Evolutionary conservation across 129 eudicot species (phyloP).

Genomic region (Apium graveolens): DNA sequence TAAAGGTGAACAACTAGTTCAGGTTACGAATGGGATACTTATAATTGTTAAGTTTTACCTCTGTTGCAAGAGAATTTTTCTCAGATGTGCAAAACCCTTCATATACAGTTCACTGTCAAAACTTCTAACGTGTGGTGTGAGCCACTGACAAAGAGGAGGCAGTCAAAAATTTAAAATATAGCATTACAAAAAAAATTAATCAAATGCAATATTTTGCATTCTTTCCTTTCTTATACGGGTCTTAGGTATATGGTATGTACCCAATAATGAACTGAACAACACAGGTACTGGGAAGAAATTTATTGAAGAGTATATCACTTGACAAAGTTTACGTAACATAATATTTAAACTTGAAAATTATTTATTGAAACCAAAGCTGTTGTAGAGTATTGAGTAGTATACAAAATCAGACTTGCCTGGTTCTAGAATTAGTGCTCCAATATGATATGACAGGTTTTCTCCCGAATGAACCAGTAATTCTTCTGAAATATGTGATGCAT

Average conservation of each 20-base stretch:
- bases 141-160: background rate
- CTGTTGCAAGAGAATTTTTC: background rate
- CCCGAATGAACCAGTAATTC: constrained; percentile 34
- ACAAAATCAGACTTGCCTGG: constrained; percentile 55
- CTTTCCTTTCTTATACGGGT: background rate
- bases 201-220: background rate
- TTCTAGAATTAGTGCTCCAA: constrained; percentile 81
- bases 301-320: too few species aligned
- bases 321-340: background rate
- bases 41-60: background rate
- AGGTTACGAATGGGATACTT: background rate
- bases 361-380: background rate
- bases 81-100: background rate
- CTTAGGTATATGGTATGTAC: background rate
- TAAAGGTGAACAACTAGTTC: background rate
- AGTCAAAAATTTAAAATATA: background rate
- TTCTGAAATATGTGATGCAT: constrained; percentile 50
- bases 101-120: background rate
- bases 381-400: background rate
- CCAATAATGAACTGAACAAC: background rate
- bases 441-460: constrained; percentile 24
- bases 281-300: background rate
- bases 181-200: background rate
- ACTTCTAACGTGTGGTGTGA: background rate
- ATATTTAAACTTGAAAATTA: background rate